These are phyloP conservation scores for Phytopythium mirpurense DNA, from an alignment of 352 stramenopile genomes.

Conservation along the genomic window DNA sequence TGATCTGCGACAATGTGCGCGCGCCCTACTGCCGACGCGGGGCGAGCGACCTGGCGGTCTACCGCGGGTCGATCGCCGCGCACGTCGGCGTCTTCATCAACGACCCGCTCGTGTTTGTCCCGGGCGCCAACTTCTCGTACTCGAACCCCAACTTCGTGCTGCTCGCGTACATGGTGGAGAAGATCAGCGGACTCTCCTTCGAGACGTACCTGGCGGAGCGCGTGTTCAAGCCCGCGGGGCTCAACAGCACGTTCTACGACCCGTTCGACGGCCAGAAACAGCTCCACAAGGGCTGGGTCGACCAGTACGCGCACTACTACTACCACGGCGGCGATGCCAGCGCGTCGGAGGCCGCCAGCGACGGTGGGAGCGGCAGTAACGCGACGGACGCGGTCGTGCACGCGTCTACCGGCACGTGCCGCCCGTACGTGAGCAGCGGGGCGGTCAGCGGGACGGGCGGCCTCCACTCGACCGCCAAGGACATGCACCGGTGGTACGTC, in stretches of 20 bases:
- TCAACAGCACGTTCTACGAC: slow-evolving; percentile 50
- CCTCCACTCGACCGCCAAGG: slow-evolving; percentile 38
- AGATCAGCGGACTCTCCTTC: slow-evolving; percentile 34
- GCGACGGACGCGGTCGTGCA: slow-evolving; percentile 14
- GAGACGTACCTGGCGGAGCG: slow-evolving; percentile 35
- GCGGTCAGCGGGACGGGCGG: slow-evolving; percentile 28
- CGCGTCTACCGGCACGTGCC: slow-evolving; percentile 46
- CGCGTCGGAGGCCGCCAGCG: neutral
- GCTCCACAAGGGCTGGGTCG: slow-evolving; percentile 28
- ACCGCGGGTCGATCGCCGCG: slow-evolving; percentile 21
- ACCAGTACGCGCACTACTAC: slow-evolving; percentile 56
- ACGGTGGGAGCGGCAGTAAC: slow-evolving; percentile 4
- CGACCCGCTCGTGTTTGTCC: slow-evolving; percentile 39
- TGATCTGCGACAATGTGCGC: slow-evolving; percentile 23
- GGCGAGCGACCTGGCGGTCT: slow-evolving; percentile 16
- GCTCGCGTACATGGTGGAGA: slow-evolving; percentile 60
- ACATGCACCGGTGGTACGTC: slow-evolving; percentile 60
- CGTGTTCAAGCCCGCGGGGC: slow-evolving; percentile 24
- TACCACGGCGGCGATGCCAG: slow-evolving; percentile 9
- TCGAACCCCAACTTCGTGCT: slow-evolving; percentile 51
- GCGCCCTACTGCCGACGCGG: slow-evolving; percentile 4
- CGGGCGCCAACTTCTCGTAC: slow-evolving; percentile 46
- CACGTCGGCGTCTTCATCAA: slow-evolving; percentile 49
- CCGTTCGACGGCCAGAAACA: slow-evolving; percentile 23
- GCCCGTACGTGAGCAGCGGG: slow-evolving; percentile 27